Percentiles rank a stretch among this genome's conserved stretches.
phyloP scores from a whole-genome alignment of 192 early-diverging fungal species.

The Gonapodya prolifera region DNA sequence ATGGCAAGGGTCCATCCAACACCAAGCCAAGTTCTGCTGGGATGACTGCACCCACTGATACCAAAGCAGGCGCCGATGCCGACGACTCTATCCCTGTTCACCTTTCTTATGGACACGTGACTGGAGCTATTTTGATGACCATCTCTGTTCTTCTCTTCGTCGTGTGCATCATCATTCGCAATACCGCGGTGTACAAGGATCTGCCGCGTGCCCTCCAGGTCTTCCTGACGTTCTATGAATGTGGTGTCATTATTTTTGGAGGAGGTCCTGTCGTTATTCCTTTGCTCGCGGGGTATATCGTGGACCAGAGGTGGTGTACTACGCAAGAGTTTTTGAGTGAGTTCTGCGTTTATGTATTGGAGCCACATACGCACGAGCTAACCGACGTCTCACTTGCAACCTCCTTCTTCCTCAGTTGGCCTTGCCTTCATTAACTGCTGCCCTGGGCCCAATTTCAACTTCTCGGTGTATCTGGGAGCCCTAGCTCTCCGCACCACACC shows the following conservation, averaged over 20 bases:
- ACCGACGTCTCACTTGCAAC: too few species aligned
- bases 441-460: conserved; percentile 55
- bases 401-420: too few species aligned
- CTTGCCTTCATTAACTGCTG: too few species aligned
- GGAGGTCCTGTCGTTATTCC: conserved; percentile 55
- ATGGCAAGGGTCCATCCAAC: too few species aligned
- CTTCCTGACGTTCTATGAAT: conserved; percentile 40
- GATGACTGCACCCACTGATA: too few species aligned
- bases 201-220: conserved; percentile 10
- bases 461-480: conserved; percentile 48
- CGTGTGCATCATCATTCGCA: conserved; percentile 23
- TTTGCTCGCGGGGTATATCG: conserved; percentile 33
- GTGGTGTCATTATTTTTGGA: conserved; percentile 46
- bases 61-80: too few species aligned
- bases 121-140: conserved; percentile 24
- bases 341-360: too few species aligned
- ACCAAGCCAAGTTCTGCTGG: too few species aligned
- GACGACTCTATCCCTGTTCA: too few species aligned
- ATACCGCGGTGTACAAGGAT: conserved; percentile 5
- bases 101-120: too few species aligned
- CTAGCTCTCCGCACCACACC: conserved; percentile 27
- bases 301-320: conserved; percentile 41
- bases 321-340: conserved; percentile 46
- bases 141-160: conserved; percentile 36
- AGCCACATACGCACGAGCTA: too few species aligned